Conservation (phyloP, 2,329 filamentous ascomycete species). For the Colletotrichum sp. region DNA sequence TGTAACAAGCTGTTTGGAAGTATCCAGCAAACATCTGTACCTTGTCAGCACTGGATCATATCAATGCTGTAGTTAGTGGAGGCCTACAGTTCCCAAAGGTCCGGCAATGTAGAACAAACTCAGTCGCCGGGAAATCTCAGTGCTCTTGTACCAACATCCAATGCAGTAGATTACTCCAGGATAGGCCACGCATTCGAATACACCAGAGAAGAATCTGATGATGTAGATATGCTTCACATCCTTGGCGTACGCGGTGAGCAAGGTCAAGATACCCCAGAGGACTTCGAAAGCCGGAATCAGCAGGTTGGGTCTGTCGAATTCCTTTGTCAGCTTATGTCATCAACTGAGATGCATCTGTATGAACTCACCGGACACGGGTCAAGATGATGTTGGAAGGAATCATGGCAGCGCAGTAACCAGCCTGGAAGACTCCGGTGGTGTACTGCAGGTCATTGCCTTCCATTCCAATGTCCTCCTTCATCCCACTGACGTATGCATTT, state of each 20-base stretch:
- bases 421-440: slow-evolving; percentile 55
- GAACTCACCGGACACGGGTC: slow-evolving; percentile 34
- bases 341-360: background rate
- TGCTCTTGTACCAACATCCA: slow-evolving; percentile 11
- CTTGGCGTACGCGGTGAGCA: slow-evolving; percentile 40
- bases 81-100: background rate
- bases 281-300: slow-evolving; percentile 55
- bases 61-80: background rate
- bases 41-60: background rate
- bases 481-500: slow-evolving; percentile 41
- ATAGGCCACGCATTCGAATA: slow-evolving; percentile 2
- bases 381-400: slow-evolving; percentile 66
- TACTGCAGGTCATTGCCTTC: slow-evolving; percentile 45
- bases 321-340: background rate
- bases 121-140: slow-evolving; percentile 2
- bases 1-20: slow-evolving; percentile 15
- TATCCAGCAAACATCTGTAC: slow-evolving; percentile 8
- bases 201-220: slow-evolving; percentile 21
- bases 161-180: slow-evolving; percentile 4
- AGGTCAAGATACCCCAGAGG: slow-evolving; percentile 59
- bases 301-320: slow-evolving; percentile 34
- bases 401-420: slow-evolving; percentile 58
- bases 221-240: slow-evolving; percentile 34
- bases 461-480: slow-evolving; percentile 37
- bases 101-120: slow-evolving; percentile 10